Evolutionary conservation across 345 rosid genomes (phyloP).

Genomic region (Mallotus nudiflorus): DNA sequence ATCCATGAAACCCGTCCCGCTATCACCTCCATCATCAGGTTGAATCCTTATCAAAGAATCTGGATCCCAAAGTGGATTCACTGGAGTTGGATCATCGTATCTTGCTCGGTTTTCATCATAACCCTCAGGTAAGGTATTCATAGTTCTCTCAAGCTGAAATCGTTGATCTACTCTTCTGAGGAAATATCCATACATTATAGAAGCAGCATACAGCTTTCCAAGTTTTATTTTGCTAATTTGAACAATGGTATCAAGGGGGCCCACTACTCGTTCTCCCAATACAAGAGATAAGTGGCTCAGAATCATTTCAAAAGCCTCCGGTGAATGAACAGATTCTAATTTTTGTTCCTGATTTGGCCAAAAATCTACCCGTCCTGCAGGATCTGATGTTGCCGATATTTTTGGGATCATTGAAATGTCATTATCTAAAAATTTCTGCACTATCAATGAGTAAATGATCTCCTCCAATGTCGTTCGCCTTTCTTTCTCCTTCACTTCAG

Average conservation of each 20-base stretch:
- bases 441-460: constrained; percentile 81
- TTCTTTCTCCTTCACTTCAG: constrained; percentile 82
- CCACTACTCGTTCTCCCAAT: constrained; percentile 70
- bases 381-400: constrained; percentile 67
- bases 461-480: constrained; percentile 64
- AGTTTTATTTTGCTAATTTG: constrained; percentile 88
- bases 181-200: constrained; percentile 87
- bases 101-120: constrained; percentile 41
- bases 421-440: constrained; percentile 66
- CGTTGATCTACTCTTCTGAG: constrained; percentile 88
- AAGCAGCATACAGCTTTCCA: constrained; percentile 90
- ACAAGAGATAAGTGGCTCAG: constrained; percentile 77
- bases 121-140: constrained; percentile 77
- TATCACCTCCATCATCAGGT: constrained; percentile 40
- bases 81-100: constrained; percentile 46
- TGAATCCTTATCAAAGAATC: constrained; percentile 61
- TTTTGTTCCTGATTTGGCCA: constrained; percentile 95
- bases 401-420: constrained; percentile 75
- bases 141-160: constrained; percentile 80
- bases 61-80: constrained; percentile 65
- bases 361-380: constrained; percentile 71
- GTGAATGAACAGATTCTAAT: constrained; percentile 80
- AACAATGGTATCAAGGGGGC: constrained; percentile 65
- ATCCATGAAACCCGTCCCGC: constrained; percentile 30
- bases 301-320: constrained; percentile 95